These are phyloP conservation scores for Suillus hirtellus DNA, from an alignment of 768 basidiomycete species.

Conservation along the genomic window DNA sequence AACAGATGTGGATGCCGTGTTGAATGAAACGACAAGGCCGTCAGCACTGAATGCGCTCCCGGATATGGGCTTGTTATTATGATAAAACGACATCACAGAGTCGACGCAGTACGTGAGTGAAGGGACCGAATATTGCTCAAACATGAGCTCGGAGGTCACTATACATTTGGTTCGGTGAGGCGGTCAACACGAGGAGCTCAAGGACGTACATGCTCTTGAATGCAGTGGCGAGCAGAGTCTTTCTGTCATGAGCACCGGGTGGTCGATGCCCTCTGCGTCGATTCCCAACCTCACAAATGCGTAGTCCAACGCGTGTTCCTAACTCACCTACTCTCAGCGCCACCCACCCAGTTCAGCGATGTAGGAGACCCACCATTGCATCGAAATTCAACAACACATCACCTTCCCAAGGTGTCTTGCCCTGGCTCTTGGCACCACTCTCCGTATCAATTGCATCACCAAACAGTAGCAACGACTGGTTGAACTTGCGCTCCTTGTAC, in stretches of 20 bases:
- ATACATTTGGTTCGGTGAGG: conserved; percentile 8
- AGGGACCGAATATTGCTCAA: conserved; percentile 89
- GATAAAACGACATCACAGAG: conserved; percentile 89
- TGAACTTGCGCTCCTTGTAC: conserved; percentile 87
- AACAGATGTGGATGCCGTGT: conserved; percentile 87
- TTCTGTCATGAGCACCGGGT: conserved; percentile 94
- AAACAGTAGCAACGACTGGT: conserved; percentile 81
- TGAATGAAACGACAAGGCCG: conserved; percentile 88
- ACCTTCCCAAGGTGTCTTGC: conserved; percentile 88
- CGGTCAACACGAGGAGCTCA: not conserved
- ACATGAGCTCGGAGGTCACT: conserved; percentile 97
- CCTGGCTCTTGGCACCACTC: conserved; percentile 75
- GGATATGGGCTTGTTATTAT: conserved; percentile 55
- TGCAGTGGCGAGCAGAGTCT: conserved; percentile 85
- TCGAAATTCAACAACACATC: conserved; percentile 92
- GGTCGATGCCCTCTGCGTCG: conserved; percentile 70
- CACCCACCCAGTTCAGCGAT: conserved; percentile 7
- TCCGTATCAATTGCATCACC: conserved; percentile 88
- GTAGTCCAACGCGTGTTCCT: conserved; percentile 96
- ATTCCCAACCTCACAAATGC: conserved; percentile 87
- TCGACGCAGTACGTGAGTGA: conserved; percentile 88
- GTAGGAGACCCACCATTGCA: conserved; percentile 68
- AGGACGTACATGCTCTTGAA: conserved; percentile 73
- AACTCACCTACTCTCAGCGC: conserved; percentile 18
- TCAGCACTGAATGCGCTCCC: conserved; percentile 52